Evolutionary conservation across 352 stramenopile genomes (phyloP).

Genomic region (Globisporangium canariense): DNA sequence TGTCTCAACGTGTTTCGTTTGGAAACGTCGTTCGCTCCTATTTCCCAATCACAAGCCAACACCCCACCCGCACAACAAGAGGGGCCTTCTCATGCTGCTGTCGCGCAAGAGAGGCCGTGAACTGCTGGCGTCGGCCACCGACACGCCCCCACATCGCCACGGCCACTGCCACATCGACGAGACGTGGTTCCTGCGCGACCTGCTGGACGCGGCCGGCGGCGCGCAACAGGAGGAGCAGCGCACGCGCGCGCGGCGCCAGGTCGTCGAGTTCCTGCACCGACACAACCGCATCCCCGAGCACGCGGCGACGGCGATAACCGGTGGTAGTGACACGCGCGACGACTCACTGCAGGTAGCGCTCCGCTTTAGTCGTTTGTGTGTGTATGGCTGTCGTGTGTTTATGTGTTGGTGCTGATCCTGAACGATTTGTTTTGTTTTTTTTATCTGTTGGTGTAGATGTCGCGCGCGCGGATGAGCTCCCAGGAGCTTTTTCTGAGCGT

Average conservation of each 20-base stretch:
- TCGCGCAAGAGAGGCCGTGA: slow-evolving; percentile 47
- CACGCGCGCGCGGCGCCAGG: slow-evolving; percentile 11
- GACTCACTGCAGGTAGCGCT: slow-evolving; percentile 22
- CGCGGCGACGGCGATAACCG: background rate
- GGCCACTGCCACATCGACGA: slow-evolving; percentile 24
- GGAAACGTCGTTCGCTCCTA: background rate
- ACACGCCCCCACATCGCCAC: slow-evolving; percentile 13
- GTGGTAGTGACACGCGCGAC: slow-evolving; percentile 3
- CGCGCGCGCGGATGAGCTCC: slow-evolving; percentile 44
- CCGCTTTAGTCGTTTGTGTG: background rate
- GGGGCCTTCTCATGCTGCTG: slow-evolving; percentile 32
- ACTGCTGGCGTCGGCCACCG: slow-evolving; percentile 14
- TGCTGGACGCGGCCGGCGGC: slow-evolving; percentile 16
- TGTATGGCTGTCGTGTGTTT: background rate
- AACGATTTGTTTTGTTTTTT: background rate
- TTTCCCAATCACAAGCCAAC: background rate
- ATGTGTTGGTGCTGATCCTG: background rate
- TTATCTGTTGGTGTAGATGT: slow-evolving; percentile 20
- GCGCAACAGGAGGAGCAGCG: slow-evolving; percentile 8
- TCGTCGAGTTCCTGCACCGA: slow-evolving; percentile 31
- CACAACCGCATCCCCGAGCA: slow-evolving; percentile 26
- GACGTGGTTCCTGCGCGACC: slow-evolving; percentile 41
- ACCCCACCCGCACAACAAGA: background rate
- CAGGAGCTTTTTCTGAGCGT: slow-evolving; percentile 84
- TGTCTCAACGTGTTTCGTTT: no score